Conservation (phyloP, 1,284 basidiomycete species). For the Malassezia yamatoensis region DNA sequence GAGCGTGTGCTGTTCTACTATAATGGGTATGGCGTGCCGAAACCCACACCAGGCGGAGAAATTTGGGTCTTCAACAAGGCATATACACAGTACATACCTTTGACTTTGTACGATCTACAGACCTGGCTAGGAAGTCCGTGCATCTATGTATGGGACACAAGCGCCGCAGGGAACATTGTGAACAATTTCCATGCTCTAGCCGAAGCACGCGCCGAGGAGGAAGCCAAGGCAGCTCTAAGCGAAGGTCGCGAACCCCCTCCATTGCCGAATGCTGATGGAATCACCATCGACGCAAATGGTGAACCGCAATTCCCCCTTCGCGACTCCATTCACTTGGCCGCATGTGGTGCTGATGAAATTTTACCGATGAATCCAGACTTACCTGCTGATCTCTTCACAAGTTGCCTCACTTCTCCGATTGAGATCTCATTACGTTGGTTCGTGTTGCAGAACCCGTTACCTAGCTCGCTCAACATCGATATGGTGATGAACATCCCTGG, state of each 20-base stretch:
- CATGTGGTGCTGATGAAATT: constrained; percentile 80
- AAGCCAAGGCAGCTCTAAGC: constrained; percentile 40
- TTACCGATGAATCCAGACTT: constrained; percentile 91
- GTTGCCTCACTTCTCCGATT: constrained; percentile 92
- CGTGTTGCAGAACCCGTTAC: constrained; percentile 72
- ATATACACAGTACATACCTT: constrained; percentile 97
- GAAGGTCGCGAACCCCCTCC: constrained; percentile 22
- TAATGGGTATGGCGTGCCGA: constrained; percentile 95
- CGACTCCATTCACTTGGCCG: constrained; percentile 88
- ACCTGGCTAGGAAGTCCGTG: constrained; percentile 74
- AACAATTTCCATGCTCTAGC: constrained; percentile 83
- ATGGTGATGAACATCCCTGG: constrained; percentile 93
- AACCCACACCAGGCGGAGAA: constrained; percentile 89
- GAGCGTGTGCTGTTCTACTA: constrained; percentile 95
- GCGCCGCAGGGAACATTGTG: constrained; percentile 83
- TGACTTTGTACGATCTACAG: constrained; percentile 84
- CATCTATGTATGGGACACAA: constrained; percentile 98
- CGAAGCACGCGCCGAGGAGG: constrained; percentile 71
- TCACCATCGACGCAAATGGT: constrained; percentile 36
- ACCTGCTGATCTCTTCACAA: constrained; percentile 93
- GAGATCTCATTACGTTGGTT: constrained; percentile 93
- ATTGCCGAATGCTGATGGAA: constrained; percentile 18
- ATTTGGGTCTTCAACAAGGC: constrained; percentile 97
- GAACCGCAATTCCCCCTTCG: constrained; percentile 58
- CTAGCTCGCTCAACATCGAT: constrained; percentile 57